Evolutionary conservation across 2,329 filamentous ascomycete species (phyloP).

Genomic region (Scytalidium sp.): DNA sequence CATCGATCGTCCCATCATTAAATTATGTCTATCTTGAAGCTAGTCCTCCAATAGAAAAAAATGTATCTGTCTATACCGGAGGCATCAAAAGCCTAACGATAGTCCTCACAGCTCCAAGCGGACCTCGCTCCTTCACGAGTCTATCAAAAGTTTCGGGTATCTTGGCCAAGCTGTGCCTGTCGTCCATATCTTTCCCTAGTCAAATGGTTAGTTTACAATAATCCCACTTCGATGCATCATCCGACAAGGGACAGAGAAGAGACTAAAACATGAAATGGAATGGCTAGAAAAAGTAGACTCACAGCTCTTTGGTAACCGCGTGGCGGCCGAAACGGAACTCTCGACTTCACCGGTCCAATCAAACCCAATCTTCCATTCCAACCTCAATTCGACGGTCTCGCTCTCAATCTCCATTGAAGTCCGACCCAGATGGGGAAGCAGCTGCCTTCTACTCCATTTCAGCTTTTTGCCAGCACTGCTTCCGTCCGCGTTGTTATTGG

Average conservation of each 20-base stretch:
- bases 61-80: slow-evolving; percentile 3
- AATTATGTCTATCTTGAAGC: neutral
- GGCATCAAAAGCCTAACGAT: slow-evolving; percentile 54
- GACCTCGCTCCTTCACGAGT: slow-evolving; percentile 52
- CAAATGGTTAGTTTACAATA: too few species aligned
- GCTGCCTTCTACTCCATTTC: slow-evolving; percentile 37
- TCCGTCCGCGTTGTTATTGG: slow-evolving; percentile 7
- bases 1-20: neutral
- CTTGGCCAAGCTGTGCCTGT: slow-evolving; percentile 50
- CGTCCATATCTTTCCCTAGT: slow-evolving; percentile 60
- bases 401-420: slow-evolving; percentile 36
- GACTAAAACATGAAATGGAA: too few species aligned
- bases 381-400: slow-evolving; percentile 32
- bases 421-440: slow-evolving; percentile 53
- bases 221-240: too few species aligned
- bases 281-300: slow-evolving; percentile 36
- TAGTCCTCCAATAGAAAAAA: neutral
- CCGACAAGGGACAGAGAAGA: neutral
- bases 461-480: slow-evolving; percentile 8
- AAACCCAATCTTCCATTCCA: slow-evolving; percentile 63
- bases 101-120: slow-evolving; percentile 55
- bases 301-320: slow-evolving; percentile 62
- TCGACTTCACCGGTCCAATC: slow-evolving; percentile 73
- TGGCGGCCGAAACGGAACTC: slow-evolving; percentile 51
- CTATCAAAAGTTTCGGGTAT: slow-evolving; percentile 60